Conservation (phyloP, 257 asterid genomes). For the Penstemon newberryi region DNA sequence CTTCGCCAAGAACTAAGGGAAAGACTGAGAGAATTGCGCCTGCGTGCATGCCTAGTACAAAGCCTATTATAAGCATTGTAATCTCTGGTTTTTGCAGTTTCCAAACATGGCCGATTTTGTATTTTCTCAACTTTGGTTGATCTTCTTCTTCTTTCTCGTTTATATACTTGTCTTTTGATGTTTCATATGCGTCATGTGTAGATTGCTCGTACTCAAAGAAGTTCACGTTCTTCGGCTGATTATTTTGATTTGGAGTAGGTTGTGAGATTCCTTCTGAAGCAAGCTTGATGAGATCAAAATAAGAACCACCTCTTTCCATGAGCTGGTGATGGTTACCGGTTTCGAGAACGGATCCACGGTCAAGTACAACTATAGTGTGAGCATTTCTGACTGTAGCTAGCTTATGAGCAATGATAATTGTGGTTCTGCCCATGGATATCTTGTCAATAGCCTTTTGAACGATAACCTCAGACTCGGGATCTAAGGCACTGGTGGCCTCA, state of each 20-base stretch:
- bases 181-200: slow-evolving; percentile 1
- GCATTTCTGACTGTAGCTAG: slow-evolving; percentile 77
- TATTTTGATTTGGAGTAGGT: slow-evolving; percentile 28
- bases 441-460: slow-evolving; percentile 82
- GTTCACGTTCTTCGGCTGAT: slow-evolving; percentile 29
- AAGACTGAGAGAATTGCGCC: slow-evolving; percentile 87
- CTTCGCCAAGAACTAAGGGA: slow-evolving; percentile 74
- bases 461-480: slow-evolving; percentile 60
- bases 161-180: slow-evolving; percentile 28
- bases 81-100: slow-evolving; percentile 65
- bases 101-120: slow-evolving; percentile 60
- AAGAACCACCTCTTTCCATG: slow-evolving; percentile 58
- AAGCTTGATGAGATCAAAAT: slow-evolving; percentile 64
- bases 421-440: slow-evolving; percentile 65
- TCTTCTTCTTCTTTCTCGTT: slow-evolving; percentile 38
- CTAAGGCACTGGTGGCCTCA: slow-evolving; percentile 90
- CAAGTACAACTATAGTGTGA: slow-evolving; percentile 64
- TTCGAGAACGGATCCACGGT: slow-evolving; percentile 63
- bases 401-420: slow-evolving; percentile 73
- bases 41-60: slow-evolving; percentile 55
- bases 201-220: slow-evolving; percentile 31
- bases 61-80: slow-evolving; percentile 45
- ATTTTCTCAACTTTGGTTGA: slow-evolving; percentile 31
- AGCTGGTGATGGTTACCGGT: slow-evolving; percentile 67
- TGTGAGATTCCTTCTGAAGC: slow-evolving; percentile 63